Conservation (phyloP, 805 yeast genomes). For the Metschnikowia picachoensis region DNA sequence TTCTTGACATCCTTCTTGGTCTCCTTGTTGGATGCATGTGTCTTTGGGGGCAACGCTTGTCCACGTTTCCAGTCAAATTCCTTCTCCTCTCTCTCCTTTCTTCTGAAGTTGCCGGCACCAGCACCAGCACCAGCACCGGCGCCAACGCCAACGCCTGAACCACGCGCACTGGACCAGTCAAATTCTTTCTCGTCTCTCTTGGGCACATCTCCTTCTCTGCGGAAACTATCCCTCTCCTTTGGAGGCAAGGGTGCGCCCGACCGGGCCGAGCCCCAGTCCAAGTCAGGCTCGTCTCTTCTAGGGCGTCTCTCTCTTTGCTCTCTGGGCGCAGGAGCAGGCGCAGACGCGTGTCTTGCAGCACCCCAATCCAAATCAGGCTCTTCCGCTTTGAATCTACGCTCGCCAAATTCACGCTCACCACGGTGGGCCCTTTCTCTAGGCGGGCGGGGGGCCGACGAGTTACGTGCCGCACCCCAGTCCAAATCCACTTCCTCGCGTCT, state of each 20-base stretch:
- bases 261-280: conserved; percentile 43
- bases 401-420: conserved; percentile 16
- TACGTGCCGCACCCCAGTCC: conserved; percentile 56
- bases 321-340: conserved; percentile 9
- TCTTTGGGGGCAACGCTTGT: conserved; percentile 25
- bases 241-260: conserved; percentile 31
- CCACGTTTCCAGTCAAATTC: conserved; percentile 39
- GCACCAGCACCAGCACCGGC: conserved; percentile 6
- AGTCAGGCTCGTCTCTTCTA: conserved; percentile 37
- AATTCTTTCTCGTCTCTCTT: conserved; percentile 19
- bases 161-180: conserved; percentile 25
- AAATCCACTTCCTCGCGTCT: conserved; percentile 50
- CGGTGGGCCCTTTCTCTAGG: conserved; percentile 29
- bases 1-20: conserved; percentile 11
- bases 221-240: conserved; percentile 23
- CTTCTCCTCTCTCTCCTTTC: conserved; percentile 27
- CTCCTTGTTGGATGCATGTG: conserved; percentile 8
- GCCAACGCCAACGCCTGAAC: conserved; percentile 9
- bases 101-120: conserved; percentile 8
- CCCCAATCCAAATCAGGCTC: conserved; percentile 42
- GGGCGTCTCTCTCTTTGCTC: conserved; percentile 22
- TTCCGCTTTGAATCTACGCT: conserved; percentile 29
- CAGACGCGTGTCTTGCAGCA: conserved; percentile 27
- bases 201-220: conserved; percentile 7
- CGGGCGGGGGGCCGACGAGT: conserved; percentile 30